These are phyloP conservation scores for Elsinoe perseae DNA, from an alignment of 2,329 filamentous ascomycete genomes.

Conservation along the genomic window DNA sequence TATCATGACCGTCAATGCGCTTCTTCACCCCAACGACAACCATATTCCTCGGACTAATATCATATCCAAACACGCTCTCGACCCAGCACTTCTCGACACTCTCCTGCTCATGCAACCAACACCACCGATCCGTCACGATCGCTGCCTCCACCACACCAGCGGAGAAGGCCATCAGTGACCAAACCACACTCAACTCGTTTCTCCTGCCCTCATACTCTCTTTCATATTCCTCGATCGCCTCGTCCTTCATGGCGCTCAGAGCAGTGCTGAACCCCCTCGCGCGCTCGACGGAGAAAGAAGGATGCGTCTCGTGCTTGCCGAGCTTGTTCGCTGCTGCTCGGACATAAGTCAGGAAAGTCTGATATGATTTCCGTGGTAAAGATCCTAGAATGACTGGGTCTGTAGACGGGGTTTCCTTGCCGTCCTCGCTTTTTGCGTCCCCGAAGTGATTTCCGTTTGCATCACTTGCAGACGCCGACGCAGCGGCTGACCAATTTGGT, in stretches of 20 bases:
- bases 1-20: no score
- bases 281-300: constrained; percentile 34
- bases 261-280: constrained; percentile 54
- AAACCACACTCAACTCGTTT: constrained; percentile 77
- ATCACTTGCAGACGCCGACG: neutral
- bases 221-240: constrained; percentile 67
- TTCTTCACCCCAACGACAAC: constrained; percentile 87
- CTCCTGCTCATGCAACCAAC: constrained; percentile 71
- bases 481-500: constrained; percentile 15
- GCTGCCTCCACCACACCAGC: constrained; percentile 81
- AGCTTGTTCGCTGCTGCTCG: constrained; percentile 74
- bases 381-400: constrained; percentile 76
- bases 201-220: constrained; percentile 55
- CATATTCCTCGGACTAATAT: constrained; percentile 76
- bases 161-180: constrained; percentile 95
- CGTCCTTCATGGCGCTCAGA: constrained; percentile 62
- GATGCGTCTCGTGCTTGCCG: constrained; percentile 43
- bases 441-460: constrained; percentile 23
- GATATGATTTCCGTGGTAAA: constrained; percentile 71
- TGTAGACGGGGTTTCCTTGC: constrained; percentile 49
- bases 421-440: no score
- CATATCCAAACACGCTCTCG: constrained; percentile 86
- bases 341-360: constrained; percentile 67
- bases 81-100: constrained; percentile 75
- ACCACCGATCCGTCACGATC: constrained; percentile 84